Evolutionary conservation across 306 rosid species (phyloP), one percentile per base, ranked within the genome.

Genomic region (Purshia tridentata): DNA sequence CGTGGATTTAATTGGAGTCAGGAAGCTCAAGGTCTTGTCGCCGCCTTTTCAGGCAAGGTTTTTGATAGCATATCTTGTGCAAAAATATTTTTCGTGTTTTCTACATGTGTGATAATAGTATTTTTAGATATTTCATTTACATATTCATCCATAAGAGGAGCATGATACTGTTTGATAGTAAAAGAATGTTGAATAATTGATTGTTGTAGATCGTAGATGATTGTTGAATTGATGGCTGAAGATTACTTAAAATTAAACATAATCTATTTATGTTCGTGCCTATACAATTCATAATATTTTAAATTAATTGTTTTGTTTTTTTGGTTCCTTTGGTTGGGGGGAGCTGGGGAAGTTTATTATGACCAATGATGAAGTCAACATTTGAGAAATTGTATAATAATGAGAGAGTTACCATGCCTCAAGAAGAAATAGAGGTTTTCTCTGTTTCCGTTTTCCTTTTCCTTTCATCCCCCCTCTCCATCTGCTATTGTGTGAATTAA

Each of bases 41-140:
- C 89, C 49, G 90, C 98, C 69, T 91, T 89, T 78, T 88, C 98
- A 83, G 99, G 99, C 75, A 88, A 84, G 87, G 72, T 29, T 85
- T 75, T 67, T 12, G 0, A n/a, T 29, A 48, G 39, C 40, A 11
- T 6, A 4, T 23, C 42, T 6, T 65, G 12, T 41, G 58, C 55
- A 48, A 37, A 3, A 39, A 2, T 64, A 5, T 71, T 6, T 1
- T 11, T 1, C 37, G 14, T 62, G 2, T 6, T 63, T 63, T 62
- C 6, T 9, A 8, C 18, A 0, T 4, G 4, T 6, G 6, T 65
- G 23, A 14, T 59, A 7, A 13, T 41, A 0, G 0, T 16, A 6
- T 4, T 6, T 69, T 55, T 40, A 23, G 67, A 44, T 22, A 16
- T 16, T 40, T 14, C 18, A n/a, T 35, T 55, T 29, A 29, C 5